phyloP scores from a whole-genome alignment of 1,139 yeast genomes.

The Zygotorulaspora mrakii region DNA sequence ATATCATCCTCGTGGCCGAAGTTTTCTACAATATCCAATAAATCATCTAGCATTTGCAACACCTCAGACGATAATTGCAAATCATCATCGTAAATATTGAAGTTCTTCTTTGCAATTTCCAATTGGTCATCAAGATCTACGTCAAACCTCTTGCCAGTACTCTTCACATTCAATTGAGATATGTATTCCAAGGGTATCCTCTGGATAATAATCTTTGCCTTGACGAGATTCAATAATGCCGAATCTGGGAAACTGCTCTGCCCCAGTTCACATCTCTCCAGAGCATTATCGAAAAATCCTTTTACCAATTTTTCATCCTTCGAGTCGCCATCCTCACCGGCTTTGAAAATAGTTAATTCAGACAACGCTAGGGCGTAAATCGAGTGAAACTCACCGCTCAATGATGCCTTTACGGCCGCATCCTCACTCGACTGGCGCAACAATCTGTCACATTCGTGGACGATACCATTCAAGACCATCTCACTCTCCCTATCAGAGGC shows the following conservation, averaged over 20 bases:
- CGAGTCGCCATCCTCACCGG: conserved; percentile 32
- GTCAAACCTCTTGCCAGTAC: conserved; percentile 38
- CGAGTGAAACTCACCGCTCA: conserved; percentile 64
- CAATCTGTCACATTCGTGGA: conserved; percentile 86
- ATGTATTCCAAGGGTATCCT: conserved; percentile 57
- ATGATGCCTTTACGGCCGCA: conserved; percentile 24
- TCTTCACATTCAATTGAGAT: conserved; percentile 45
- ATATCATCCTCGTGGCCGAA: conserved; percentile 52
- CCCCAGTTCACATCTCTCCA: conserved; percentile 67
- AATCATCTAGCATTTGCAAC: conserved; percentile 56
- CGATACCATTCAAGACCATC: conserved; percentile 71
- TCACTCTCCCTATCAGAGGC: conserved; percentile 56
- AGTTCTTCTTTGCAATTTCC: conserved; percentile 25
- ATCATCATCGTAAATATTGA: conserved; percentile 17
- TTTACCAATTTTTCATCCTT: conserved; percentile 41
- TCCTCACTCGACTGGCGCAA: conserved; percentile 47
- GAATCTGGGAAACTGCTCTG: conserved; percentile 47
- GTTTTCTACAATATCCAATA: conserved; percentile 60
- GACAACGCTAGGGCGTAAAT: conserved; percentile 71
- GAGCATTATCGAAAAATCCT: conserved; percentile 63
- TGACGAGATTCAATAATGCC: conserved; percentile 48
- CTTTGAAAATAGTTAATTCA: conserved; percentile 59
- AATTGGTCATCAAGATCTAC: conserved; percentile 37
- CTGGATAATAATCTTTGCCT: conserved; percentile 52
- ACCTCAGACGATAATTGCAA: conserved; percentile 43